These are phyloP conservation scores for Plasmodium gallinaceum DNA, from an alignment of 169 alveolate genomes.

Conservation along the genomic window DNA sequence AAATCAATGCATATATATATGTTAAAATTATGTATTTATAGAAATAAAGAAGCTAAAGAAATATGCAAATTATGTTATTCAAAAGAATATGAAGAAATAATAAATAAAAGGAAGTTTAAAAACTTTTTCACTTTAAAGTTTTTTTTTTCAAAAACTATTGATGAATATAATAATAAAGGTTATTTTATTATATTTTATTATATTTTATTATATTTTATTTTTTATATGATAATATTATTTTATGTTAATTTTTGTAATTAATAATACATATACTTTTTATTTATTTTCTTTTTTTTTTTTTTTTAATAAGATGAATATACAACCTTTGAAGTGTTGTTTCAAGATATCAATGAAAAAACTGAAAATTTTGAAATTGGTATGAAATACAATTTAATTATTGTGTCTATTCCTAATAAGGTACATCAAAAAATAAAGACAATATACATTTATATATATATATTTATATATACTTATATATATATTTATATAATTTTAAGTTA, in stretches of 20 bases:
- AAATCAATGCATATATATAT: neutral
- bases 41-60: slow-evolving; percentile 23
- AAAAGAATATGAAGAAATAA: slow-evolving; percentile 56
- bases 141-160: slow-evolving; percentile 45
- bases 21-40: neutral
- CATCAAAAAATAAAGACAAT: neutral
- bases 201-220: neutral
- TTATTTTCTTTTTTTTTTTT: slow-evolving; percentile 10
- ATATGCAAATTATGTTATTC: slow-evolving; percentile 45
- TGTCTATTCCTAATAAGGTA: slow-evolving; percentile 63
- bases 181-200: neutral
- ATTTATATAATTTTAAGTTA: slow-evolving; percentile 20
- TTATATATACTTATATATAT: neutral
- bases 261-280: neutral
- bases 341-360: slow-evolving; percentile 39
- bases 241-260: too few species aligned
- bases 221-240: too few species aligned
- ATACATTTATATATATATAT: neutral
- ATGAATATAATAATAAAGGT: slow-evolving; percentile 61
- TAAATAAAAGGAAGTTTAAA: slow-evolving; percentile 36
- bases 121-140: slow-evolving; percentile 60
- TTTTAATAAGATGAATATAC: slow-evolving; percentile 55
- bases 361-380: slow-evolving; percentile 68
- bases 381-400: slow-evolving; percentile 69
- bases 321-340: slow-evolving; percentile 61